A percentile compares a stretch with the other conserved stretches of the same genome.
These are phyloP conservation scores for Colletotrichum abscissum DNA, from an alignment of 2,329 filamentous ascomycete genomes.

Conservation along the genomic window DNA sequence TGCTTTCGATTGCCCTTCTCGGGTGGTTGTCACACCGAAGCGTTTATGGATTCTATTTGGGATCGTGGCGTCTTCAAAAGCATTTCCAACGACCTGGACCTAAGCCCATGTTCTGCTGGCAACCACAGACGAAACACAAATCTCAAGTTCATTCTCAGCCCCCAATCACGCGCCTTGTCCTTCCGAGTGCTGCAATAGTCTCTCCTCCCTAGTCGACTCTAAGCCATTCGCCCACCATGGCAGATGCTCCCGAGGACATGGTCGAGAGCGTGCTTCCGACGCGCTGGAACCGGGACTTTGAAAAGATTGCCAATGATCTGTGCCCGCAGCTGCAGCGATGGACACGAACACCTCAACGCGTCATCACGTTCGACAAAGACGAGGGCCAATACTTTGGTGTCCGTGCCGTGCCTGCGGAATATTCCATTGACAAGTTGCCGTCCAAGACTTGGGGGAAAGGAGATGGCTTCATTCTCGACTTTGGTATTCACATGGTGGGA, in stretches of 20 bases:
- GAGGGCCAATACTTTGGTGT: constrained; percentile 39
- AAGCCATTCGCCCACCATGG: constrained; percentile 6
- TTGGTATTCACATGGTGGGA: constrained; percentile 47
- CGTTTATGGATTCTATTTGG: constrained; percentile 24
- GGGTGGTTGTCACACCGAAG: constrained; percentile 15
- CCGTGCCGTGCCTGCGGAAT: constrained; percentile 27
- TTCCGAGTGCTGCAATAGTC: background rate
- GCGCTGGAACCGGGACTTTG: constrained; percentile 25
- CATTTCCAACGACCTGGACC: background rate
- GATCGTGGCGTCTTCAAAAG: constrained; percentile 8
- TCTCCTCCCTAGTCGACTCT: background rate
- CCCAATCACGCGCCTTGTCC: background rate
- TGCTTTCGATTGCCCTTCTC: constrained; percentile 13
- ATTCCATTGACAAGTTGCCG: constrained; percentile 35
- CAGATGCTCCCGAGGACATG: constrained; percentile 22
- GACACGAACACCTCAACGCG: constrained; percentile 31
- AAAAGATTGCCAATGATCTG: constrained; percentile 22
- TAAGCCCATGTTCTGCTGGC: background rate
- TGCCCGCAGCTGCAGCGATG: constrained; percentile 34
- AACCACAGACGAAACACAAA: background rate
- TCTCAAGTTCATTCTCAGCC: background rate
- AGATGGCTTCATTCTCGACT: constrained; percentile 46
- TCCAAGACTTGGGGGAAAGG: constrained; percentile 40
- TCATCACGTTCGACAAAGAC: constrained; percentile 40
- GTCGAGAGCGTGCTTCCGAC: constrained; percentile 27